Percentiles rank a stretch among this genome's conserved stretches.
These are phyloP conservation scores for Escovopsis sp. DNA, from an alignment of 2,329 filamentous ascomycete genomes.

Conservation along the genomic window DNA sequence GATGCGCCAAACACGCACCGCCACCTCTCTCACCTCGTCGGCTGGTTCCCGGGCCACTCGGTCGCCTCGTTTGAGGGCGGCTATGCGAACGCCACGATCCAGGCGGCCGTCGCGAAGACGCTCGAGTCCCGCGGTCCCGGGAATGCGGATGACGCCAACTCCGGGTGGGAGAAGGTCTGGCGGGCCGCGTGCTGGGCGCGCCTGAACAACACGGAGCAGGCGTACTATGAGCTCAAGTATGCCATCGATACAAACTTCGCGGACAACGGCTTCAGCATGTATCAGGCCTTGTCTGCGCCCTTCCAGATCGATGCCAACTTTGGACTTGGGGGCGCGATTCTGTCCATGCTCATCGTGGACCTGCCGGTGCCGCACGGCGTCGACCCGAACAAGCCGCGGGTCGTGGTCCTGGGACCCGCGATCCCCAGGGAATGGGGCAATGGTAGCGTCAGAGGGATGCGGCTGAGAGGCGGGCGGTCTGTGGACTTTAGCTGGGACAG, in stretches of 20 bases:
- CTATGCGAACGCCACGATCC: conserved; percentile 27
- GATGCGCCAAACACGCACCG: conserved; percentile 14
- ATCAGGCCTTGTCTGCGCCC: conserved; percentile 26
- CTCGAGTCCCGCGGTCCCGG: conserved; percentile 31
- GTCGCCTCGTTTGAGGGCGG: conserved; percentile 24
- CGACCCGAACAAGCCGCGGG: conserved; percentile 10
- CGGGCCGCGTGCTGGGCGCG: conserved; percentile 39
- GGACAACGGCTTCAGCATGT: conserved; percentile 35
- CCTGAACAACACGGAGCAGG: conserved; percentile 32
- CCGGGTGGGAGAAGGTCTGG: conserved; percentile 45
- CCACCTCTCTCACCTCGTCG: conserved; percentile 37
- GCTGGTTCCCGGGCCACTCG: conserved; percentile 39
- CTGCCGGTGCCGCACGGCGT: conserved; percentile 16
- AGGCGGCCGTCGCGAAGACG: conserved; percentile 27
- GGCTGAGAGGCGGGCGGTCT: conserved; percentile 26
- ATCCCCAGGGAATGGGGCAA: conserved; percentile 28
- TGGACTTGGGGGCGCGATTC: conserved; percentile 31
- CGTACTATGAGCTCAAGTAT: conserved; percentile 32
- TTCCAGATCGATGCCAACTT: conserved; percentile 48
- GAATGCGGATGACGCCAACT: conserved; percentile 30
- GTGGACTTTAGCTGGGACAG: conserved; percentile 29
- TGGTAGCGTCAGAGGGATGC: conserved; percentile 28
- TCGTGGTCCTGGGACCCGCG: conserved; percentile 30
- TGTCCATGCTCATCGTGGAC: conserved; percentile 38
- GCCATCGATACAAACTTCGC: conserved; percentile 34